These are phyloP conservation scores for Pseudocercospora fuligena DNA, from an alignment of 2,329 filamentous ascomycete genomes.

Conservation along the genomic window DNA sequence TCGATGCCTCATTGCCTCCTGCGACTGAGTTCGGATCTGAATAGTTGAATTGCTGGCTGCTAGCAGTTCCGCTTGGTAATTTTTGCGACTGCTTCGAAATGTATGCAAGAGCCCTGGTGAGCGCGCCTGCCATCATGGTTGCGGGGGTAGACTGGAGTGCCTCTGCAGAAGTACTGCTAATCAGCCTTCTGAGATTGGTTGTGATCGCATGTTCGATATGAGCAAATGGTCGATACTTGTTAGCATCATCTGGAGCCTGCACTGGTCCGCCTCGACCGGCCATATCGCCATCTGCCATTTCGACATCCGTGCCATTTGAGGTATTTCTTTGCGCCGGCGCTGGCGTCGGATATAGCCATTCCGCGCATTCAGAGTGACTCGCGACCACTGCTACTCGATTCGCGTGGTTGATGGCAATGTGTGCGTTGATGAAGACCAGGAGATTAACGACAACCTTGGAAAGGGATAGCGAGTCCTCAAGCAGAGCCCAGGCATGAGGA, in stretches of 20 bases:
- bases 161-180: constrained; percentile 67
- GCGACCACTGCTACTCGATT: constrained; percentile 93
- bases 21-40: constrained; percentile 55
- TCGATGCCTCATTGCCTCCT: constrained; percentile 59
- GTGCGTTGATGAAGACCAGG: constrained; percentile 95
- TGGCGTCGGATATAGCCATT: constrained; percentile 82
- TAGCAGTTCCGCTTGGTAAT: constrained; percentile 50
- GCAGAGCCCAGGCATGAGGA: constrained; percentile 86
- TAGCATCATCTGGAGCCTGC: constrained; percentile 59
- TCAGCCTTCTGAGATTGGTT: constrained; percentile 72
- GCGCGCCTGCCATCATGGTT: constrained; percentile 86
- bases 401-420: constrained; percentile 89
- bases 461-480: constrained; percentile 75
- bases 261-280: constrained; percentile 31
- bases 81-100: constrained; percentile 76
- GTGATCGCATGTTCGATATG: constrained; percentile 83
- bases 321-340: constrained; percentile 24
- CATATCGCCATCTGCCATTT: constrained; percentile 34
- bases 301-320: constrained; percentile 34
- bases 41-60: constrained; percentile 62
- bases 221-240: constrained; percentile 93
- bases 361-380: constrained; percentile 81
- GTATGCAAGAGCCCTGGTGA: constrained; percentile 86
- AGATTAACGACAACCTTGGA: constrained; percentile 85
- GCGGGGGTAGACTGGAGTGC: constrained; percentile 72